These are phyloP conservation scores for Hymenotorrendiella dingleyae DNA, from an alignment of 2,329 filamentous ascomycete species.

Conservation along the genomic window DNA sequence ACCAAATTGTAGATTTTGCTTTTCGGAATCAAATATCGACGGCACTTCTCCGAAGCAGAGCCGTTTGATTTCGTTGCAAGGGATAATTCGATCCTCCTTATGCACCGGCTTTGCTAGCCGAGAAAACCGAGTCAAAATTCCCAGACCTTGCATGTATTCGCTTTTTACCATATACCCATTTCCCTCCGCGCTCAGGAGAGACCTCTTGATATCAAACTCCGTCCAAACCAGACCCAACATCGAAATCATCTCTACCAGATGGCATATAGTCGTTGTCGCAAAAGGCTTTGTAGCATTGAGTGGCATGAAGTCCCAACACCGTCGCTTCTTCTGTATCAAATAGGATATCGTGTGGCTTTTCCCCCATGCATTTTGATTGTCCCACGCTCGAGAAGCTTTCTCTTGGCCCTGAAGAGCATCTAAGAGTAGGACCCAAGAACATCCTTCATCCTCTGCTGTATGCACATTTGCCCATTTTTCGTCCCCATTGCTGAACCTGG, in stretches of 20 bases:
- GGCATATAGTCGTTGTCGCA: constrained; percentile 49
- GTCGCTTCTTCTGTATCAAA: constrained; percentile 7
- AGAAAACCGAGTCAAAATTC: constrained; percentile 44
- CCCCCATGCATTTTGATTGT: background rate
- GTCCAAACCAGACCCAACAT: constrained; percentile 51
- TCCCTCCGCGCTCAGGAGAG: constrained; percentile 48
- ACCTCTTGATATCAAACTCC: constrained; percentile 43
- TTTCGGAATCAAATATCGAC: background rate
- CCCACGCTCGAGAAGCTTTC: constrained; percentile 8
- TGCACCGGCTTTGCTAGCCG: constrained; percentile 2
- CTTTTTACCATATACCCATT: constrained; percentile 49
- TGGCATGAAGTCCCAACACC: constrained; percentile 38
- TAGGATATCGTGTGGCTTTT: constrained; percentile 9
- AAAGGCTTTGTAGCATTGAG: constrained; percentile 42
- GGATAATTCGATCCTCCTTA: constrained; percentile 43
- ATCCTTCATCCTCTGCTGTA: constrained; percentile 12
- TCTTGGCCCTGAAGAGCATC: constrained; percentile 12
- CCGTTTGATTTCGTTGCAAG: constrained; percentile 45
- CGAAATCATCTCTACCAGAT: constrained; percentile 48
- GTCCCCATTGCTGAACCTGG: background rate
- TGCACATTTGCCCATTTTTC: constrained; percentile 11
- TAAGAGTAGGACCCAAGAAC: constrained; percentile 8
- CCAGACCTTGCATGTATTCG: constrained; percentile 40
- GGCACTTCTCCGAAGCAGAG: constrained; percentile 48
- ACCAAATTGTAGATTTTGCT: background rate